Conservation (phyloP, 2,329 filamentous ascomycete species). For the Fusarium citri region DNA sequence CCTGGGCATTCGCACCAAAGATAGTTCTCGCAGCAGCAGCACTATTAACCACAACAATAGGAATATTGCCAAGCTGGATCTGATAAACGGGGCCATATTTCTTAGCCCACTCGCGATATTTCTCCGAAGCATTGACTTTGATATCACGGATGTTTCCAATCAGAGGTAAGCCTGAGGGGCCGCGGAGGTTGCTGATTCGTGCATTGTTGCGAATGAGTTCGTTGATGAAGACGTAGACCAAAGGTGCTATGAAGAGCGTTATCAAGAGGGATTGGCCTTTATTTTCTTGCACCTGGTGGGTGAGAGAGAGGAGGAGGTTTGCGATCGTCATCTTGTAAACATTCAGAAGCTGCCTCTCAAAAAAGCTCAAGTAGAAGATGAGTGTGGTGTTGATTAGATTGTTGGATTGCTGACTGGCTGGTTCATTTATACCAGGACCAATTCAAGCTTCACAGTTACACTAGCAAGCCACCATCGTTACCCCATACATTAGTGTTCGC, state of each 20-base stretch:
- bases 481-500: not conserved
- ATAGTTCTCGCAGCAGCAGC: constrained; percentile 62
- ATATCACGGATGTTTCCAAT: constrained; percentile 68
- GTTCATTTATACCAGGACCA: not conserved
- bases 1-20: constrained; percentile 65
- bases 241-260: constrained; percentile 46
- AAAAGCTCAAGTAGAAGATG: too few relatives aligned
- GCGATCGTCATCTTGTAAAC: constrained; percentile 44
- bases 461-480: not conserved
- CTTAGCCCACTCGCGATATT: constrained; percentile 66
- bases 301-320: constrained; percentile 36
- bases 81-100: constrained; percentile 64
- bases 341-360: too few relatives aligned
- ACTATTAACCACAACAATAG: constrained; percentile 67
- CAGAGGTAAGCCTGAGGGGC: constrained; percentile 63
- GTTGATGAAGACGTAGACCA: constrained; percentile 61
- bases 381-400: not conserved
- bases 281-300: constrained; percentile 37
- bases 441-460: not conserved
- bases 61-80: constrained; percentile 67
- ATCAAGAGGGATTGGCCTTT: constrained; percentile 39
- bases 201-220: constrained; percentile 59
- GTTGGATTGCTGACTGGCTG: not conserved
- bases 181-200: constrained; percentile 59
- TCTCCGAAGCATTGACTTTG: constrained; percentile 65